These are phyloP conservation scores for Endocarpon pusillum DNA, from an alignment of 495 filamentous ascomycete genomes.

Conservation along the genomic window DNA sequence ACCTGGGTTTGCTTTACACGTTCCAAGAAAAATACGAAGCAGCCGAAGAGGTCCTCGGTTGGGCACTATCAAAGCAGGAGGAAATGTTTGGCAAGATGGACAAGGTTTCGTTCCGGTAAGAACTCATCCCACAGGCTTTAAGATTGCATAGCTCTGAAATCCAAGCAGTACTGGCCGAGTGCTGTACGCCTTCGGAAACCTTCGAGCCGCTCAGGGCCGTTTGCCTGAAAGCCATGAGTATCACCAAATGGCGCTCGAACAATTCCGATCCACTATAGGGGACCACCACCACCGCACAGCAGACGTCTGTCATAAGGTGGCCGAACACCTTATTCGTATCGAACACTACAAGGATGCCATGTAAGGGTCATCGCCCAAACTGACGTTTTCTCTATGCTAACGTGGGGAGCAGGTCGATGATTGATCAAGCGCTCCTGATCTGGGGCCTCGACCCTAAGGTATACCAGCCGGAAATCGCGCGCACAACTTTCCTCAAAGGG, in stretches of 20 bases:
- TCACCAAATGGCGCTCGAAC: slow-evolving; percentile 7
- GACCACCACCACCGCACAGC: slow-evolving; percentile 14
- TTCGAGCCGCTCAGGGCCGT: slow-evolving; percentile 6
- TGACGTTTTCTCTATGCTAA: no score
- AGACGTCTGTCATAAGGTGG: slow-evolving; percentile 10
- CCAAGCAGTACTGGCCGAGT: slow-evolving; percentile 12
- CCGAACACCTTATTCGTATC: slow-evolving; percentile 13
- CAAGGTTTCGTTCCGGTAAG: no score
- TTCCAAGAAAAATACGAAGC: no score
- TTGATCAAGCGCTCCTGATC: slow-evolving; percentile 12
- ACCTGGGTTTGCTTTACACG: no score
- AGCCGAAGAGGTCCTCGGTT: no score
- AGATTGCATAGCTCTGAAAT: no score
- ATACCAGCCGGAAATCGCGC: slow-evolving; percentile 12
- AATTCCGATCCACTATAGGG: slow-evolving; percentile 11
- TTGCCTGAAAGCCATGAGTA: slow-evolving; percentile 10
- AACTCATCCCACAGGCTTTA: no score
- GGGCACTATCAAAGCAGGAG: no score
- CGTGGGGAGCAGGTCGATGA: no score
- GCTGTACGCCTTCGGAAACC: slow-evolving; percentile 10
- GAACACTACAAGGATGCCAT: slow-evolving; percentile 7
- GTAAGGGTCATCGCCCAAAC: no score
- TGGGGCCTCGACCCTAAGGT: slow-evolving; percentile 9
- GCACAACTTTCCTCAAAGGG: slow-evolving; percentile 13
- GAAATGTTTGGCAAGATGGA: no score